Base-by-base conservation (phyloP, 495 filamentous ascomycete species). In the Penicillium canescens region DNA sequence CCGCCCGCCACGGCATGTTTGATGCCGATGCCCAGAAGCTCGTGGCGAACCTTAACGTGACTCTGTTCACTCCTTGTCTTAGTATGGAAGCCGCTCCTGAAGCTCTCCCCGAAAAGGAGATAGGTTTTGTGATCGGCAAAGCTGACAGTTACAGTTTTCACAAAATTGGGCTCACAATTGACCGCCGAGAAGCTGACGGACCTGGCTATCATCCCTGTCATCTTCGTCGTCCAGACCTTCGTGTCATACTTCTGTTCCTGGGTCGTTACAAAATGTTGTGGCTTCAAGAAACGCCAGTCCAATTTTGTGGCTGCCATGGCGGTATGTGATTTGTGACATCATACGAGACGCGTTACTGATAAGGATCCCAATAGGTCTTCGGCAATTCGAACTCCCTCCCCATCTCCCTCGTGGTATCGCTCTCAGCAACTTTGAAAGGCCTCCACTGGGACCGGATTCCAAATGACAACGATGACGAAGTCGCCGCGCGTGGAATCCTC, bases 291-390 rank as follows among this genome's bases (percentile, higher is more conserved):
- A 65, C 80, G 92, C 50, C 86, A 89, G 38, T 80, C 86, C 40
- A 98, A 98, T 68, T 98, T 97, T 64, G 89, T 98, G 41, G 86
- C 91, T 45, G 94, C 94, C 36, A 98, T 98, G 94, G 91, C 86
- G 43, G 94, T 90, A 78, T 57, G 80, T 72, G 24, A 18, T 47
- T 24, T 11, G 28, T 14, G 18, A 36, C 21, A 26, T 10, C 26
- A 16, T 46, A 10, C 12, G 23, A 26, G 16, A 42, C 20, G 13
- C 10, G 13, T 11, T 50, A 45, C 59, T 65, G 37, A 63, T 39
- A 35, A 33, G 0, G 59, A 53, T 46, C 41, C 50, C 14, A 23
- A 47, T 42, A 85, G 80, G 87, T 98, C 35, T 98, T 98, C 67
- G 94, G 93, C 52, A 98, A 98, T 67, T 97, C 93, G 33, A 98